Base-by-base conservation (phyloP, 2,329 filamentous ascomycete species). In the Colletotrichum costaricense region DNA sequence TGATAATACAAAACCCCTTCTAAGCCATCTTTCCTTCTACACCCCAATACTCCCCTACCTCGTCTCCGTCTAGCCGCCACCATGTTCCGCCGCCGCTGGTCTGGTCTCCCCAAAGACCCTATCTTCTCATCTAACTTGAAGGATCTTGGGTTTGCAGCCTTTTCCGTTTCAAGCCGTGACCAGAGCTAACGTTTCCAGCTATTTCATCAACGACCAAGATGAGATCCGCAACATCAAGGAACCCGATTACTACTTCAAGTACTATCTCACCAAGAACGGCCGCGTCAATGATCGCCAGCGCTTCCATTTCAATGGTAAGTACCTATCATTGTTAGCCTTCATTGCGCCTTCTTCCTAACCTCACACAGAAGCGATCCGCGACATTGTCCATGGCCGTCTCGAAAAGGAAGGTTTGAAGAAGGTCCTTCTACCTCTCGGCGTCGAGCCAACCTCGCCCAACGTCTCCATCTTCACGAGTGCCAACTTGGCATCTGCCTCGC, bases 71-170 rank as follows among this genome's bases (percentile, higher is more conserved):
- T 12, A 14, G 9, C 28, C 42, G 5, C 52, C 77, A 85, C 65
- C 52, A 97, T 98, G 95, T 98, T 97, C 80, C 90, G 92, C 63
- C 93, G 93, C 69, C 86, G 87, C 52, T 90, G 90, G 84, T 87
- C 88, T 9, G 88, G 90, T 76, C 89, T 97, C 3, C 93, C 94
- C n/a, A 81, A 86, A 66, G 94, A 98, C 78, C 88, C 90, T 1
- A 79, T 85, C 14, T 97, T 93, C 79, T 88, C 91, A 12, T 83
- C 87, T 0, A 86, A 93, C 77, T 85, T 98, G 33, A 84, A 90
- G 72, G 85, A 89, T 66, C 90, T 98, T 4, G 95, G 95, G 93
- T 96, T 84, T 77, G 87, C 78, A 69, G 38, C 57, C 35, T 11
- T 30, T 65, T 19, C 55, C 30, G 9, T n/a, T 19, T 9, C 28